These are phyloP conservation scores for Fusarium nygamai DNA, from an alignment of 2,329 filamentous ascomycete genomes.

Conservation along the genomic window DNA sequence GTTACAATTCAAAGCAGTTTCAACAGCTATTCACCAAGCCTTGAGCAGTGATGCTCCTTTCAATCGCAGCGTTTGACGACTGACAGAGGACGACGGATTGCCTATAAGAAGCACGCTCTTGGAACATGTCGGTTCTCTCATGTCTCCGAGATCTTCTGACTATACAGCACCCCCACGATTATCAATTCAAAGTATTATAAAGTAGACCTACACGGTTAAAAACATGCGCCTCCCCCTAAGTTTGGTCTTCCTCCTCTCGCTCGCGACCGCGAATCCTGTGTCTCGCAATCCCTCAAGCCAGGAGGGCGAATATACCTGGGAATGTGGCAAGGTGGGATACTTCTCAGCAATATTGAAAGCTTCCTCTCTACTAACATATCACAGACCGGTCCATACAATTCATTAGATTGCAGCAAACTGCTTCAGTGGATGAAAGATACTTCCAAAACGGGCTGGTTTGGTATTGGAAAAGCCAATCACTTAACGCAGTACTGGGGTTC, in stretches of 20 bases:
- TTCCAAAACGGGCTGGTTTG: background rate
- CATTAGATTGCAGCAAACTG: background rate
- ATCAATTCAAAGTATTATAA: background rate
- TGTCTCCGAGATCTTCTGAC: background rate
- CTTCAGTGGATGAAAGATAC: background rate
- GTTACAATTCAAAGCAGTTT: background rate
- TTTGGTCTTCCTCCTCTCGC: background rate
- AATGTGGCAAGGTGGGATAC: conserved; percentile 3
- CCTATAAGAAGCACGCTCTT: background rate
- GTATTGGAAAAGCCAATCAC: background rate
- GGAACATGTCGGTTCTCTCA: background rate
- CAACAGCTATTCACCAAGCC: background rate
- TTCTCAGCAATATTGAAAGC: too few species aligned
- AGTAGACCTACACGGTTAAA: fast-evolving
- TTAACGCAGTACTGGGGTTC: background rate
- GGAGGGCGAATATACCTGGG: background rate
- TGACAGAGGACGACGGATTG: background rate
- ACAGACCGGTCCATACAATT: background rate
- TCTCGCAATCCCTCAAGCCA: background rate
- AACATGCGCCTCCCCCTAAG: background rate
- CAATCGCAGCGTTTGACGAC: background rate
- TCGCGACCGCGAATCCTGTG: background rate
- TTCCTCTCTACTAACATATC: background rate
- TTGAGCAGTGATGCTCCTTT: background rate
- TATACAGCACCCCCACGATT: background rate